Base-by-base conservation (phyloP, 345 rosid species). In the Brassica nigra region DNA sequence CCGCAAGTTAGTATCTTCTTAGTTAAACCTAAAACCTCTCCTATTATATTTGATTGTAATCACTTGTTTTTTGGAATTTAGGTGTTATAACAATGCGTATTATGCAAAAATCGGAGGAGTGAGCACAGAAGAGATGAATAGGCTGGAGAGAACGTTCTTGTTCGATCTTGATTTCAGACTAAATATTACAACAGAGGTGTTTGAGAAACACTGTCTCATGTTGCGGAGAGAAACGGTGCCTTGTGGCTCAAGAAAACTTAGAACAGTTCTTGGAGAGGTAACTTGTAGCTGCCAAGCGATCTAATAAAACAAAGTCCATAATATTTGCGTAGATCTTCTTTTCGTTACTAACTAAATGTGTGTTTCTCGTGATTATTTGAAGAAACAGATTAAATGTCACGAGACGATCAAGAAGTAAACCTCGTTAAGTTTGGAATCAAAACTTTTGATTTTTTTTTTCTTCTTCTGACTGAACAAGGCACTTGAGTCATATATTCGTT, bases 61-160 rank as follows among this genome's bases (percentile, higher is more conserved):
- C 2, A 73, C 27, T 23, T 34, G 4, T 36, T 27, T 72, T 39
- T n/a, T 72, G 61, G 36, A 18, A 36, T 61, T 12, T 57, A 86
- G 89, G 36, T 72, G 82, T 57, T 68, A 82, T 6, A 80, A 78
- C 76, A 86, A 86, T 55, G 84, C 81, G 0, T 83, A 82, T 61
- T 86, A 82, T 36, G 89, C 87, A 1, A 84, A 78, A 73, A 84
- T 84, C 9, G 89, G 89, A 66, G 89, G 89, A 72, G 75, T 86
- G 2, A 80, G 86, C 78, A 80, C 71, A 2, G 84, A 76, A 54
- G 87, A 86, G 77, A 80, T 86, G 83, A 86, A 86, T 69, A 47
- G 33, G 62, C 58, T 86, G 68, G 89, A 86, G 77, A 74, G 76
- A 73, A 69, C 71, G 54, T 78, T 86, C 69, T 76, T 86, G 76